Percentiles rank a stretch among this genome's conserved stretches.
phyloP scores from a whole-genome alignment of 331 rosid species.

The Dryas integrifolia region DNA sequence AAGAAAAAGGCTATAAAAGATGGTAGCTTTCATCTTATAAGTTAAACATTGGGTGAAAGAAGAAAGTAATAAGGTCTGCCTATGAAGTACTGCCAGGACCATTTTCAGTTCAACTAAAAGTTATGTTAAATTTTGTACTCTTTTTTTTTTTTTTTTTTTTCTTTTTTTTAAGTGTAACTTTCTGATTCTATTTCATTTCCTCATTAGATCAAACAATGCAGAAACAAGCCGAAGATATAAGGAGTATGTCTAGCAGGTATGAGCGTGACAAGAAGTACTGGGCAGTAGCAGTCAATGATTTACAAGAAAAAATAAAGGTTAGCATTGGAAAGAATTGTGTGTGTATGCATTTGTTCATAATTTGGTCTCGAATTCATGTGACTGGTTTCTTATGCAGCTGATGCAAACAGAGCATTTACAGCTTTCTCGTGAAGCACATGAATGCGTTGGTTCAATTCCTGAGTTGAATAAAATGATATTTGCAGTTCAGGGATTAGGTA shows the following conservation, averaged over 20 bases:
- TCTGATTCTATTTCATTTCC: constrained; percentile 29
- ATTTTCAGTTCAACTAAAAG: background rate
- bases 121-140: background rate
- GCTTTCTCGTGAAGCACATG: constrained; percentile 72
- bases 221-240: constrained; percentile 66
- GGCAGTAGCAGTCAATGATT: constrained; percentile 52
- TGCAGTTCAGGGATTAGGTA: constrained; percentile 79
- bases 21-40: background rate
- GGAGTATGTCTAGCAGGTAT: constrained; percentile 51
- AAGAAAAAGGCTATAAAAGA: background rate
- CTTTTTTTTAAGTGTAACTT: background rate
- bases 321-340: constrained; percentile 10
- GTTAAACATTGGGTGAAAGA: background rate
- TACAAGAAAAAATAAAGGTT: constrained; percentile 64
- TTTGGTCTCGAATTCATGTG: constrained; percentile 5
- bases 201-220: constrained; percentile 63
- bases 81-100: background rate
- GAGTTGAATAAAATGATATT: constrained; percentile 74
- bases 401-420: constrained; percentile 60
- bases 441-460: constrained; percentile 80
- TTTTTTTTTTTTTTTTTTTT: background rate
- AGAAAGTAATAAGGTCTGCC: background rate
- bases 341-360: background rate
- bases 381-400: constrained; percentile 49
- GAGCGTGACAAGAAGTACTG: constrained; percentile 65